Evolutionary conservation across 78 protist species (phyloP).

Genomic region (Acrasis kona): DNA sequence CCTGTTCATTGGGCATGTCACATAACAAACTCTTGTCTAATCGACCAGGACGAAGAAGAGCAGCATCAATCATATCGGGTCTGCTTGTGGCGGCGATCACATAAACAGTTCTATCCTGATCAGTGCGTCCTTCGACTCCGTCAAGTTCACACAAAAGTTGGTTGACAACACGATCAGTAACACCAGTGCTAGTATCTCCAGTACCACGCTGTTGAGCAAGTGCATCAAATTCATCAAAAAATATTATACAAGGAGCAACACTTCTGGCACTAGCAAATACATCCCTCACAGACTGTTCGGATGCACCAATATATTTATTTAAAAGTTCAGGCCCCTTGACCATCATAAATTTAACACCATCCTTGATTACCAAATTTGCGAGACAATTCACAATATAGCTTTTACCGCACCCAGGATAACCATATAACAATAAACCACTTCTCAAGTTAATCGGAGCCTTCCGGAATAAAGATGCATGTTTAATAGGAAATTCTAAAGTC

Average conservation of each 20-base stretch:
- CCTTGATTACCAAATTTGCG: constrained; percentile 61
- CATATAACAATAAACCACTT: constrained; percentile 56
- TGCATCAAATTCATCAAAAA: constrained; percentile 90
- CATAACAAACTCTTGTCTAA: constrained; percentile 57
- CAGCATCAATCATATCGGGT: constrained; percentile 87
- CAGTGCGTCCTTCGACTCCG: constrained; percentile 78
- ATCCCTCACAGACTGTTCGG: constrained; percentile 67
- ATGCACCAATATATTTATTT: constrained; percentile 80
- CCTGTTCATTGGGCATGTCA: constrained; percentile 33
- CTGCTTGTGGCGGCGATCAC: constrained; percentile 83
- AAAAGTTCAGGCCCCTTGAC: constrained; percentile 94
- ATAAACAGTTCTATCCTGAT: constrained; percentile 56
- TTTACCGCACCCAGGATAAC: constrained; percentile 92
- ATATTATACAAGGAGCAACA: constrained; percentile 82
- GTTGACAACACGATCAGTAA: constrained; percentile 91
- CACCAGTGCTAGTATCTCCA: constrained; percentile 76
- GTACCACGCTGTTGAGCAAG: constrained; percentile 69
- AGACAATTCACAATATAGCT: constrained; percentile 40
- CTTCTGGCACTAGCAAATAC: constrained; percentile 73
- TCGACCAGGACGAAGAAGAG: constrained; percentile 92
- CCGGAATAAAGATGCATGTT: constrained; percentile 6
- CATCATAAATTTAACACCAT: constrained; percentile 65
- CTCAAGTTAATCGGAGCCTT: constrained; percentile 9
- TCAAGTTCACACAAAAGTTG: constrained; percentile 80
- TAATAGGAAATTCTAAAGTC: constrained; percentile 13